Evolutionary conservation across 305 asterid genomes (phyloP).

Genomic region (Striga hermonthica): DNA sequence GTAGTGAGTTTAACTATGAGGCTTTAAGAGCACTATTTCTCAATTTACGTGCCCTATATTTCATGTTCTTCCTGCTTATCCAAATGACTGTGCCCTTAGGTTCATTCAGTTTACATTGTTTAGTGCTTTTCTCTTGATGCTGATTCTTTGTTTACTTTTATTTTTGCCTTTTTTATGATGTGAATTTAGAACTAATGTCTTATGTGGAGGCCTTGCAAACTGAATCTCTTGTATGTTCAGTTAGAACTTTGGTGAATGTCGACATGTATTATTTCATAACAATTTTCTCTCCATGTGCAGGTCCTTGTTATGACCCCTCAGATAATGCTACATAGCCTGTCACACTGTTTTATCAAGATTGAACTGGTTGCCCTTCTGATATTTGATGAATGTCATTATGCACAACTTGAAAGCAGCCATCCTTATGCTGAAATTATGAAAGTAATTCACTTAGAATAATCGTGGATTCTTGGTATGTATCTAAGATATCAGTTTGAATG

Average conservation of each 20-base stretch:
- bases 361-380: conserved; percentile 84
- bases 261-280: conserved; percentile 23
- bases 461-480: conserved; percentile 1
- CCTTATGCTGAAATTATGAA: conserved; percentile 98
- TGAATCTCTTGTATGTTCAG: conserved; percentile 17
- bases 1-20: conserved; percentile 22
- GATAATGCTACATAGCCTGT: conserved; percentile 65
- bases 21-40: conserved; percentile 22
- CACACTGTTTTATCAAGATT: conserved; percentile 80
- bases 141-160: background rate
- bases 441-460: conserved; percentile 43
- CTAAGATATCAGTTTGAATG: background rate
- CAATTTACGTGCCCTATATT: conserved; percentile 21
- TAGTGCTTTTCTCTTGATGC: background rate
- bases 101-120: conserved; percentile 14
- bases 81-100: conserved; percentile 20
- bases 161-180: background rate
- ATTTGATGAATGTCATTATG: conserved; percentile 98
- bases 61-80: conserved; percentile 3
- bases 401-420: conserved; percentile 87
- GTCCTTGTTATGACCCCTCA: conserved; percentile 96
- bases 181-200: conserved; percentile 9
- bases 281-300: conserved; percentile 47
- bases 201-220: conserved; percentile 22
- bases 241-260: conserved; percentile 16